Conservation (phyloP, 225 moss, liverwort and hornwort genomes). For the Thuidium tamariscinum region DNA sequence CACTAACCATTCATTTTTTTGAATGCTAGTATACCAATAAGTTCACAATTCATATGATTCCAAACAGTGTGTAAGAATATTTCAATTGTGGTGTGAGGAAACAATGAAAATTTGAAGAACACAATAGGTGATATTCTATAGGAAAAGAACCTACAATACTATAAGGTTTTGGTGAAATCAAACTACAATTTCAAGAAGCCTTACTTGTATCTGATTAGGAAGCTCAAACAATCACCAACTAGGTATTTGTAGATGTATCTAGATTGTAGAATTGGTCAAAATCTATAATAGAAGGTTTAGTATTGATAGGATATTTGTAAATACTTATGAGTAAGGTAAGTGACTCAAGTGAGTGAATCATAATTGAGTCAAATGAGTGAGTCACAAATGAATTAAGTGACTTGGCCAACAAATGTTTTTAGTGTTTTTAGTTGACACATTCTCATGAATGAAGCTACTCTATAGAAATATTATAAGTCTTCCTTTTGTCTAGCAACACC, state of each 20-base stretch:
- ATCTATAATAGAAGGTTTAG: neutral
- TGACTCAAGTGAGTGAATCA: neutral
- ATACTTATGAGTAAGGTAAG: no score
- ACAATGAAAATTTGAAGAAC: neutral
- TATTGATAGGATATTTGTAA: neutral
- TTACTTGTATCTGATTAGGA: neutral
- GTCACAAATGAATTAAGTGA: neutral
- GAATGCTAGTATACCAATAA: neutral
- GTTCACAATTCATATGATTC: neutral
- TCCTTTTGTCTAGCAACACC: accelerated
- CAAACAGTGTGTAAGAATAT: neutral
- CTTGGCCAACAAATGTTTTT: neutral
- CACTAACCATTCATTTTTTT: no score
- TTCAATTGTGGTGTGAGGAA: neutral
- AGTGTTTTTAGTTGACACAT: neutral
- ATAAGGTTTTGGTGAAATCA: neutral
- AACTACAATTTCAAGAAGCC: neutral
- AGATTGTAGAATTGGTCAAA: neutral
- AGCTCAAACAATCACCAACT: neutral
- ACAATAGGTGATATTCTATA: neutral
- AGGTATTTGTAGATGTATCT: neutral
- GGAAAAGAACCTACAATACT: neutral
- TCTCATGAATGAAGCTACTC: neutral
- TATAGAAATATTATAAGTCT: neutral
- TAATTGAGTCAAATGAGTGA: no score